Conservation (phyloP, 2,329 filamentous ascomycete genomes). For the Trichoderma breve region DNA sequence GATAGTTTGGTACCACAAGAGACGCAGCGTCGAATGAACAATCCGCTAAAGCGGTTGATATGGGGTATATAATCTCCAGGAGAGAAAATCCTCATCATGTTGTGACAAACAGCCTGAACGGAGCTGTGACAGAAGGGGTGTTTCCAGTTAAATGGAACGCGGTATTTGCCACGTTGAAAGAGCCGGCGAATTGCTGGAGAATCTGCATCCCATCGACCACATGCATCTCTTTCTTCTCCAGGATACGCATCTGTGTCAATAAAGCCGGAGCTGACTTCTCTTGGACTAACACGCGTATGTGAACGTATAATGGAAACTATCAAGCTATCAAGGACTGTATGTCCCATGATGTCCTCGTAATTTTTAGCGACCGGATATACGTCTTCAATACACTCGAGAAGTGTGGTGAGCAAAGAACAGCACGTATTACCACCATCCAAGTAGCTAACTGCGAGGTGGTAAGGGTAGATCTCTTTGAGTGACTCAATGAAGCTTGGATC, state of each 20-base stretch:
- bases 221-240: background rate
- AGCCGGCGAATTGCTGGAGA: background rate
- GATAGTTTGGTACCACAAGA: background rate
- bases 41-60: background rate
- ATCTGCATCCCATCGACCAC: background rate
- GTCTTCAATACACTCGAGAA: no score
- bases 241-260: background rate
- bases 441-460: background rate
- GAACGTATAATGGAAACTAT: background rate
- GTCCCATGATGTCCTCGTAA: background rate
- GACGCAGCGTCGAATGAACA: background rate
- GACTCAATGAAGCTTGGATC: background rate
- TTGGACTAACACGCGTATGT: background rate
- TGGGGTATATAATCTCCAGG: background rate
- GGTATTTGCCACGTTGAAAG: background rate
- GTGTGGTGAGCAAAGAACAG: background rate
- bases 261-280: background rate
- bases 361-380: no score
- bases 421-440: background rate
- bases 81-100: background rate
- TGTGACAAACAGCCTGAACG: background rate
- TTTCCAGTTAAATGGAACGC: background rate
- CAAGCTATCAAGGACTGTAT: background rate
- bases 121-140: background rate
- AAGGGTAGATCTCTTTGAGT: background rate